Conservation (phyloP, 768 basidiomycete species). For the Hygrocybe coccinea region DNA sequence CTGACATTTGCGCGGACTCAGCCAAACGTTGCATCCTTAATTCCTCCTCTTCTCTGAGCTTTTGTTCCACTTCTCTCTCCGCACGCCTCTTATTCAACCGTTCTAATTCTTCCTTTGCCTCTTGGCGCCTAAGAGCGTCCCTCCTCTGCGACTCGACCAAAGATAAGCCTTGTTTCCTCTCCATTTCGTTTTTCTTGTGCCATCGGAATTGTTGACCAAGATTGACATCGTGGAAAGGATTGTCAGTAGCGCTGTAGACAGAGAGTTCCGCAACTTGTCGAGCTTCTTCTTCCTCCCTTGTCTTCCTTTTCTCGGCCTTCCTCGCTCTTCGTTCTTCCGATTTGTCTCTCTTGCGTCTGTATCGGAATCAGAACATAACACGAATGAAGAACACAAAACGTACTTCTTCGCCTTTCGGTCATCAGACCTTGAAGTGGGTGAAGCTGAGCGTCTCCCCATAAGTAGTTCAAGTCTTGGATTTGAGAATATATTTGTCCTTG, state of each 20-base stretch:
- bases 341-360: conserved; percentile 77
- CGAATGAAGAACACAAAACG: conserved; percentile 13
- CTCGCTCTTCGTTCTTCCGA: conserved; percentile 81
- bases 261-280: conserved; percentile 91
- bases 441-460: background rate
- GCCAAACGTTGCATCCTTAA: conserved; percentile 80
- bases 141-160: conserved; percentile 71
- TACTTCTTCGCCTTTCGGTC: conserved; percentile 47
- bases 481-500: too few species aligned
- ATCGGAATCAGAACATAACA: background rate
- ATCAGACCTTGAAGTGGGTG: background rate
- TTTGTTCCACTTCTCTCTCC: conserved; percentile 86
- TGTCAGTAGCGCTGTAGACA: conserved; percentile 94
- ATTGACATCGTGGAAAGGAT: conserved; percentile 97
- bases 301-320: conserved; percentile 82
- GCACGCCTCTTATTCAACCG: conserved; percentile 84
- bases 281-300: conserved; percentile 82
- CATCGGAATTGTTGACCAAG: conserved; percentile 95
- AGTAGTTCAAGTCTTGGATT: background rate
- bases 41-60: conserved; percentile 89
- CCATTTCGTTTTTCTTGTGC: conserved; percentile 98
- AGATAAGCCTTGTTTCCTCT: conserved; percentile 80
- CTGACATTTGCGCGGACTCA: conserved; percentile 96
- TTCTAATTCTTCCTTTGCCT: conserved; percentile 95
- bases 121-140: conserved; percentile 77